These are phyloP conservation scores for Sclerotinia subarctica DNA, from an alignment of 2,329 filamentous ascomycete species.

Conservation along the genomic window DNA sequence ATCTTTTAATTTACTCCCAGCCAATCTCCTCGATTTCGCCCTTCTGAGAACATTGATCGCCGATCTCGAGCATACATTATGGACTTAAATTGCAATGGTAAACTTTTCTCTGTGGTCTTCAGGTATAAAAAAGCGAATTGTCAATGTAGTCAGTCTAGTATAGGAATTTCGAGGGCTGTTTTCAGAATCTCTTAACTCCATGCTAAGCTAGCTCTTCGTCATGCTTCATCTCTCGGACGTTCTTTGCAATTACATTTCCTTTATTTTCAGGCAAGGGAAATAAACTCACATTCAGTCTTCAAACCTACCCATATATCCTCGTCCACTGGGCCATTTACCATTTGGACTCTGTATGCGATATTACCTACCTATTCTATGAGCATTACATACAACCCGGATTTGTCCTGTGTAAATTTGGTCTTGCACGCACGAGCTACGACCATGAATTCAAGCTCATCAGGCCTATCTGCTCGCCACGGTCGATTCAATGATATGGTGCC, in stretches of 20 bases:
- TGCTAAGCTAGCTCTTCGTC: neutral
- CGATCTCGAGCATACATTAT: neutral
- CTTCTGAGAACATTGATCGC: neutral
- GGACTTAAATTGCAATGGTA: neutral
- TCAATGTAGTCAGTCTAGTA: neutral
- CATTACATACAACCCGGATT: conserved; percentile 4
- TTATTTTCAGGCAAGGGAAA: neutral
- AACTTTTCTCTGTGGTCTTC: no score
- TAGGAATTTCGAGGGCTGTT: neutral
- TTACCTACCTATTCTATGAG: conserved; percentile 3
- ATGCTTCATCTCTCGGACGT: neutral
- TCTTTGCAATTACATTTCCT: neutral
- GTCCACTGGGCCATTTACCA: neutral
- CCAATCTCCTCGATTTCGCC: neutral
- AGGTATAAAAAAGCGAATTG: neutral
- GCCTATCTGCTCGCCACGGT: neutral
- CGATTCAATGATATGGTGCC: neutral
- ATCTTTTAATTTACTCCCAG: neutral
- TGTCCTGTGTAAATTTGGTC: neutral
- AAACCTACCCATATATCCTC: neutral
- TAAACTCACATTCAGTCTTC: conserved; percentile 1
- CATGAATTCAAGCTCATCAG: conserved; percentile 2
- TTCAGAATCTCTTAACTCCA: no score
- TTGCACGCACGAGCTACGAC: neutral
- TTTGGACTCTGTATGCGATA: conserved; percentile 7